These are phyloP conservation scores for Pichia norvegensis DNA, from an alignment of 1,139 yeast genomes.

Conservation along the genomic window DNA sequence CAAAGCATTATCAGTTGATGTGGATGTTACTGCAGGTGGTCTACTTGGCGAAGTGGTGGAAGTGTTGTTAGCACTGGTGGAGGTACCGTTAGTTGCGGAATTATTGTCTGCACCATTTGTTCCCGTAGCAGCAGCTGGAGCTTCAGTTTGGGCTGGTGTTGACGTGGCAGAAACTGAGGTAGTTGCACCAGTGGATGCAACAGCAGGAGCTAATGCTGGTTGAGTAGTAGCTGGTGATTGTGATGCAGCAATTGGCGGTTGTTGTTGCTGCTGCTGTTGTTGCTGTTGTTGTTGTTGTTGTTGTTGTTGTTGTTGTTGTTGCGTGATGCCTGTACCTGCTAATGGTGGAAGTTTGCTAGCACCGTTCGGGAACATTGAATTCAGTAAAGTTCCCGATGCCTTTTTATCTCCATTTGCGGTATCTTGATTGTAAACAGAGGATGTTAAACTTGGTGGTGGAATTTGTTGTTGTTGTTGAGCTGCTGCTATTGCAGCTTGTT, in stretches of 20 bases:
- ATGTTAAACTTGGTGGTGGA: slow-evolving; percentile 1
- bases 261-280: neutral
- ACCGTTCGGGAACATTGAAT: neutral
- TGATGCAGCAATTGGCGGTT: neutral
- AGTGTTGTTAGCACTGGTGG: neutral
- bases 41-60: slow-evolving; percentile 1
- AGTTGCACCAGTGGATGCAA: neutral
- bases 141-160: neutral
- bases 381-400: neutral
- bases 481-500: neutral
- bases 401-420: neutral
- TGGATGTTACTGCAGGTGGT: neutral
- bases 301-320: neutral
- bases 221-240: neutral
- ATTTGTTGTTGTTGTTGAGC: slow-evolving; percentile 4
- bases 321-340: neutral
- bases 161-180: neutral
- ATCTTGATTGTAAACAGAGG: neutral
- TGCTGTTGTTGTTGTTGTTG: slow-evolving; percentile 1
- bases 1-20: slow-evolving; percentile 29
- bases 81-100: neutral
- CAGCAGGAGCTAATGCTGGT: neutral
- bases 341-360: neutral
- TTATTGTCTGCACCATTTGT: neutral
- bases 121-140: neutral